These are phyloP conservation scores for Golubevia pallescens DNA, from an alignment of 1,284 basidiomycete genomes.

Conservation along the genomic window DNA sequence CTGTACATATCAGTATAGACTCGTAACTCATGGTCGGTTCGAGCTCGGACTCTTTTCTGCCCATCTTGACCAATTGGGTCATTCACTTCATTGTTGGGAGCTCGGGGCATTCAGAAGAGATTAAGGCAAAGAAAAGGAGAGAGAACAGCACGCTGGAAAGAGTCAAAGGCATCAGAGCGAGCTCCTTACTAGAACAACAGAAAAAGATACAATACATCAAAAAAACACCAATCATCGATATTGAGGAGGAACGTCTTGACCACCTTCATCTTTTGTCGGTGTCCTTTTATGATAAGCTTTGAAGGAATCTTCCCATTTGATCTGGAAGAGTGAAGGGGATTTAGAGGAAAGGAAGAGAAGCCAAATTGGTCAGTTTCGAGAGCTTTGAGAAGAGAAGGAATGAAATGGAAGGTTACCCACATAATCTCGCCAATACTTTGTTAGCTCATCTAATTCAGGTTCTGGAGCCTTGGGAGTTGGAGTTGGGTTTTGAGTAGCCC, in stretches of 20 bases:
- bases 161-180: no score
- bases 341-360: neutral
- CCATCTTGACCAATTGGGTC: no score
- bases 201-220: no score
- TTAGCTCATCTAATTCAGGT: slow-evolving; percentile 44
- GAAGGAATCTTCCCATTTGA: slow-evolving; percentile 53
- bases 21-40: no score
- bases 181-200: no score
- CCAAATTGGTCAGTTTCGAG: no score
- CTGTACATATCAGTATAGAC: no score
- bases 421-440: slow-evolving; percentile 63
- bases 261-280: slow-evolving; percentile 56
- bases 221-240: slow-evolving; percentile 17
- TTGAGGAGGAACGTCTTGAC: slow-evolving; percentile 52
- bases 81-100: no score
- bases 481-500: neutral
- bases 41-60: no score
- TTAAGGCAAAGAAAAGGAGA: no score
- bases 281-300: slow-evolving; percentile 50
- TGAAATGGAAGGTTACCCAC: neutral
- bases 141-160: no score
- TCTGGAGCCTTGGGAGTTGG: slow-evolving; percentile 15
- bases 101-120: no score
- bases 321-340: slow-evolving; percentile 1
- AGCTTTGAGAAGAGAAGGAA: neutral